A percentile compares a stretch with the other conserved stretches of the same genome.
phyloP scores from a whole-genome alignment of 768 basidiomycete genomes.

The Candolleomyces eurysporus region DNA sequence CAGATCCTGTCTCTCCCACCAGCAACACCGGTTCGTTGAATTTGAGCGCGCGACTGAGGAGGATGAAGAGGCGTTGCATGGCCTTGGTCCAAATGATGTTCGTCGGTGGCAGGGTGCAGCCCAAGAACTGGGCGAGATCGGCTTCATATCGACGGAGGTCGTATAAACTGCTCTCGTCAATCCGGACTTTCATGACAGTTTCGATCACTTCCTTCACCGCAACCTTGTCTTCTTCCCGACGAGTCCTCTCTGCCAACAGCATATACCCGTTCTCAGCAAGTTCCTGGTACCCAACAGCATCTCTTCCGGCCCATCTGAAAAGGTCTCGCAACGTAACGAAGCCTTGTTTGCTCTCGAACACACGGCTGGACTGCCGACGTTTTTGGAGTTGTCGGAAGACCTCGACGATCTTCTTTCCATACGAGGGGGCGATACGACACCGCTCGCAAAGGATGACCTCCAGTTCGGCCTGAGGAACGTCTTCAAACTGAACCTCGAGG shows the following conservation, averaged over 20 bases:
- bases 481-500: constrained; percentile 95
- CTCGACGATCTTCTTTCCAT: constrained; percentile 83
- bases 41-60: constrained; percentile 80
- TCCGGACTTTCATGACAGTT: constrained; percentile 78
- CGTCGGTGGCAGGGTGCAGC: constrained; percentile 47
- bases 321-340: constrained; percentile 96
- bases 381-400: constrained; percentile 95
- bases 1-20: constrained; percentile 96
- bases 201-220: constrained; percentile 95
- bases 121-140: constrained; percentile 49
- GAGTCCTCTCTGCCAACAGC: constrained; percentile 89
- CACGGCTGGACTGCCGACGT: constrained; percentile 82
- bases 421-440: constrained; percentile 91
- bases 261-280: constrained; percentile 97
- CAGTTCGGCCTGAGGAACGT: constrained; percentile 91
- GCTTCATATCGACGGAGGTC: constrained; percentile 40
- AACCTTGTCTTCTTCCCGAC: constrained; percentile 79
- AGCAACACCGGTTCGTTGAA: constrained; percentile 94
- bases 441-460: constrained; percentile 93
- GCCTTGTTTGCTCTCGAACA: constrained; percentile 97
- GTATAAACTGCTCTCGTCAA: constrained; percentile 75
- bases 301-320: constrained; percentile 94
- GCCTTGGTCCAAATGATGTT: constrained; percentile 89
- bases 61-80: constrained; percentile 85
- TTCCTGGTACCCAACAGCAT: constrained; percentile 86